Percentiles rank a stretch among this genome's conserved stretches.
Conservation (phyloP, 1,284 basidiomycete genomes). For the Bjerkandera adusta region DNA sequence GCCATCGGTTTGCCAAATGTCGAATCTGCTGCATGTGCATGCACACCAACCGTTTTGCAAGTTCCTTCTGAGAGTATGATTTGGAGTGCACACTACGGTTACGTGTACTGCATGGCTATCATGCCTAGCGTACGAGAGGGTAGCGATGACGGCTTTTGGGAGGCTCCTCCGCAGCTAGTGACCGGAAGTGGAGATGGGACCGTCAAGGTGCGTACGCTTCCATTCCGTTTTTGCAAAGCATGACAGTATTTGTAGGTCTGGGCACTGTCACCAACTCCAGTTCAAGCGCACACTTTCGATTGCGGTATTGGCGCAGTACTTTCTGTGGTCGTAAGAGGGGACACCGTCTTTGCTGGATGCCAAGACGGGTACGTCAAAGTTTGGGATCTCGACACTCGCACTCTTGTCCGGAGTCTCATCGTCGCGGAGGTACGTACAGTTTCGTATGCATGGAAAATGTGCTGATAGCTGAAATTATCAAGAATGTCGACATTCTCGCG, state of each 20-base stretch:
- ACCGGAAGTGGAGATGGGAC: conserved; percentile 89
- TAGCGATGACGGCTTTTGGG: conserved; percentile 29
- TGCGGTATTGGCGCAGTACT: conserved; percentile 73
- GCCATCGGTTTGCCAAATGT: no score
- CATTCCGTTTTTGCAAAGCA: background rate
- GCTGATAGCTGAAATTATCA: background rate
- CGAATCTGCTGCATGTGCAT: no score
- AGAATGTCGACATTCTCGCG: conserved; percentile 79
- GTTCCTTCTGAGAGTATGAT: conserved; percentile 72
- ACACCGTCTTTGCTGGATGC: conserved; percentile 88
- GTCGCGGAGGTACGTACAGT: conserved; percentile 74
- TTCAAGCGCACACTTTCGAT: conserved; percentile 62
- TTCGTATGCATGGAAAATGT: background rate
- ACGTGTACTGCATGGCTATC: conserved; percentile 85
- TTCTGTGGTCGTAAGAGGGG: conserved; percentile 73
- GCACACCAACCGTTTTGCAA: no score
- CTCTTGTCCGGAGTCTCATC: conserved; percentile 82
- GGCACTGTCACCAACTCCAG: conserved; percentile 53
- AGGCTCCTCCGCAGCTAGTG: conserved; percentile 53
- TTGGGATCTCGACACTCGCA: conserved; percentile 88
- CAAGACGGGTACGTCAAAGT: conserved; percentile 94
- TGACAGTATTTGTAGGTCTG: conserved; percentile 56
- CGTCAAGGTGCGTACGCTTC: conserved; percentile 60
- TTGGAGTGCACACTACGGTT: conserved; percentile 91
- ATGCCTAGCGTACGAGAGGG: conserved; percentile 42